Conservation (phyloP, 805 yeast species). For the Schizosaccharomyces japonicus region DNA sequence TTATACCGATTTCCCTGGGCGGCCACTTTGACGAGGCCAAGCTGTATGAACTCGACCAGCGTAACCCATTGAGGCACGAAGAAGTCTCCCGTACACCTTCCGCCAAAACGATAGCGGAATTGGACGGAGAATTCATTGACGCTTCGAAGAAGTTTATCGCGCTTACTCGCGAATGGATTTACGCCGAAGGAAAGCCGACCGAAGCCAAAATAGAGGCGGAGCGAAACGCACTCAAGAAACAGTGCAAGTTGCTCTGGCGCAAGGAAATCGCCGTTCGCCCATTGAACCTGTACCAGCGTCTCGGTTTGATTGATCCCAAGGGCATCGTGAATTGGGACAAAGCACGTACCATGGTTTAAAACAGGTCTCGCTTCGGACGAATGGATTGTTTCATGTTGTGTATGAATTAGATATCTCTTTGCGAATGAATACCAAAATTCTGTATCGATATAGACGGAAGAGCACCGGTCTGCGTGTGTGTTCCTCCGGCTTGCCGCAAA, state of each 20-base stretch:
- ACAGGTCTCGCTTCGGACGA: too few species aligned
- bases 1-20: not conserved
- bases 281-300: constrained; percentile 1
- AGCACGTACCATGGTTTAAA: too few species aligned
- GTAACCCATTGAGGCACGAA: not conserved
- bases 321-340: constrained; percentile 2
- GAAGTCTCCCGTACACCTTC: not conserved
- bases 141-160: not conserved
- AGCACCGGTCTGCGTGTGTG: too few species aligned
- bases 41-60: not conserved
- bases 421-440: too few species aligned
- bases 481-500: too few species aligned
- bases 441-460: too few species aligned
- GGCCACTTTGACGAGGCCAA: constrained; percentile 2
- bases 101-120: not conserved
- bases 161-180: not conserved
- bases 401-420: too few species aligned
- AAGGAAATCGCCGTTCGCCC: constrained; percentile 1
- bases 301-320: not conserved
- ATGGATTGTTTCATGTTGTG: too few species aligned
- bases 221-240: not conserved
- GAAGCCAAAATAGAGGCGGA: not conserved
- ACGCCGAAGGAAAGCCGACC: not conserved
- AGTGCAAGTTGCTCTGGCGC: constrained; percentile 2
- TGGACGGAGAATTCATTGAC: not conserved